A percentile compares a stretch with the other conserved stretches of the same genome.
Conservation (phyloP, 2,329 filamentous ascomycete species). For the Neofusicoccum umdonicola region DNA sequence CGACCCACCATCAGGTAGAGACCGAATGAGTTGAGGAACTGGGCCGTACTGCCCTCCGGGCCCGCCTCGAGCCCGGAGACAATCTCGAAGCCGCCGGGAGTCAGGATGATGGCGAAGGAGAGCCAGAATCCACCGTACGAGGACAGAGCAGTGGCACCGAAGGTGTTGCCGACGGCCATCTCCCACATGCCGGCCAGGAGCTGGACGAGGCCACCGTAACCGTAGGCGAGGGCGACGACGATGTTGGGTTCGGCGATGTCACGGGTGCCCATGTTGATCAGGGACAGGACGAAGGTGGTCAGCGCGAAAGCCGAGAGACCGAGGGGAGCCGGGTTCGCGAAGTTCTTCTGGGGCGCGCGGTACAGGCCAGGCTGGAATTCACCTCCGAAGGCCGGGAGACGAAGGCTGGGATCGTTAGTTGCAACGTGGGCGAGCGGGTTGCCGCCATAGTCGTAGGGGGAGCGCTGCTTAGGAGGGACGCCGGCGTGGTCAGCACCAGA, state of each 20-base stretch:
- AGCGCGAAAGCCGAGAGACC: conserved; percentile 59
- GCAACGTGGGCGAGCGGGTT: conserved; percentile 52
- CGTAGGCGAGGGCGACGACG: conserved; percentile 42
- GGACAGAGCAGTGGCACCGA: conserved; percentile 55
- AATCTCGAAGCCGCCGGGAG: conserved; percentile 48
- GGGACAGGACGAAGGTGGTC: conserved; percentile 56
- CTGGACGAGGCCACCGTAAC: conserved; percentile 43
- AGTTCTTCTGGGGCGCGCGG: conserved; percentile 41
- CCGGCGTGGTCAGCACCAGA: conserved; percentile 39
- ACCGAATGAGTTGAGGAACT: conserved; percentile 54
- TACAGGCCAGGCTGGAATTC: conserved; percentile 54
- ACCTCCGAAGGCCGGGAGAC: conserved; percentile 51
- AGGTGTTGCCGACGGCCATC: conserved; percentile 54
- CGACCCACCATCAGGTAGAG: conserved; percentile 53
- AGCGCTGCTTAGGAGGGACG: conserved; percentile 36
- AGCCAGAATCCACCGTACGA: conserved; percentile 60
- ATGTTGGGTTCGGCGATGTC: conserved; percentile 37
- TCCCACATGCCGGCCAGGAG: conserved; percentile 48
- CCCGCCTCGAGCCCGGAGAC: conserved; percentile 37
- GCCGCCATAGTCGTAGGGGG: conserved; percentile 51
- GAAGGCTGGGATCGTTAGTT: conserved; percentile 47
- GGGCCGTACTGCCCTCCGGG: conserved; percentile 38
- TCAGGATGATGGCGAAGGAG: conserved; percentile 53
- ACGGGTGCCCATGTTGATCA: conserved; percentile 40
- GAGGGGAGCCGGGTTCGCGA: conserved; percentile 57